Base-by-base conservation (phyloP, 2,329 filamentous ascomycete genomes). In the Sarocladiaceae sp. region DNA sequence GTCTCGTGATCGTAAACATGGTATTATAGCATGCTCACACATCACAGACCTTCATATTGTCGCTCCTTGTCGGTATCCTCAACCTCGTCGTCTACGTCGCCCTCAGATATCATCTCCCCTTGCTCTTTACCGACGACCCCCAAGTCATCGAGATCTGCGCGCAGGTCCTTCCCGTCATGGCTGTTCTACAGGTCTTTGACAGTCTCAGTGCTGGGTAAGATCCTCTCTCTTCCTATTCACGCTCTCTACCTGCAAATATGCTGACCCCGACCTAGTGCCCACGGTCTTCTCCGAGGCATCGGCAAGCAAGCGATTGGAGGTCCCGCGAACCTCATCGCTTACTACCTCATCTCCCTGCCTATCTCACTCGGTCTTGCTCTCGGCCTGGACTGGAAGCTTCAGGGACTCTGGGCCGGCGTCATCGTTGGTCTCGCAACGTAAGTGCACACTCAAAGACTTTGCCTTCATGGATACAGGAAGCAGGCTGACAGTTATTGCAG, bases 161-260 rank as follows among this genome's bases (percentile, higher is more conserved):
- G 1, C 62, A 66, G 3, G 78, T 88, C 3, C 73, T 96, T 27
- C 90, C 89, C 0, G 67, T 96, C 3, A 88, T 87, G 48, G 89
- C 90, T 0, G 76, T 88, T 2, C 94, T 96, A 73, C 90, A 97
- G 61, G 74, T 95, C 19, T 90, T 94, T 55, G 91, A 98, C 62
- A 82, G 85, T 1, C 62, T 95, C 15, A 80, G 86, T 0, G 78
- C 85, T 3, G 83, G 83, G 31, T 35, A 35, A 19, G 33, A 35
- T 35, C 9, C 6, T 18, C 33, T 33, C 31, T 33, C 12, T 6
- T 15, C 33, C 16, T 19, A 13, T 20, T 4, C 16, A 19, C 9
- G 19, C 10, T 18, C 18, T n/a, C n/a, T 33, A n/a, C 13, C n/a
- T 33, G 6, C 5, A 33, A 6, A 33, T 12, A 33, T 35, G 33